phyloP scores from a whole-genome alignment of 495 filamentous ascomycete genomes.

The Penicillium lividum region DNA sequence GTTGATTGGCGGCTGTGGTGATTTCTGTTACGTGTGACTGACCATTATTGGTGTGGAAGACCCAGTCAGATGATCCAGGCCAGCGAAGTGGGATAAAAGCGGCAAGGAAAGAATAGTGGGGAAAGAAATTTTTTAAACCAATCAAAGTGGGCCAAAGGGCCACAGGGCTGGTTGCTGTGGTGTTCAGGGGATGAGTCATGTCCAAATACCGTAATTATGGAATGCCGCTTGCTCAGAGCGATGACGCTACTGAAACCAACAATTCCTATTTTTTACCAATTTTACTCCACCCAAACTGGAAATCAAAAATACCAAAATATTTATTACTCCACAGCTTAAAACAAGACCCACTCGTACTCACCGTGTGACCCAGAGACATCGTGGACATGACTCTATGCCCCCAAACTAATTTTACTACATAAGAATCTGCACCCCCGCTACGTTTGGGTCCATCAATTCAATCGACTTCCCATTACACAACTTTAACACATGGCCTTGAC shows the following conservation, averaged over 20 bases:
- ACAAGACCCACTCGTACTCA: slow-evolving; percentile 12
- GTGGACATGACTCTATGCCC: slow-evolving; percentile 26
- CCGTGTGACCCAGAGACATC: slow-evolving; percentile 32
- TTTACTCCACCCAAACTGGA: slow-evolving; percentile 14
- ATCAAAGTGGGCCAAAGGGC: neutral
- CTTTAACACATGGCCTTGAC: slow-evolving; percentile 23
- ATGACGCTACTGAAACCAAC: slow-evolving; percentile 18
- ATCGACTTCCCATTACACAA: slow-evolving; percentile 5
- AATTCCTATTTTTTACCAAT: slow-evolving; percentile 19
- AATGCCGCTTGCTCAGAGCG: slow-evolving; percentile 13
- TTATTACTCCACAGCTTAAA: too few species aligned
- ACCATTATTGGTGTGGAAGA: slow-evolving; percentile 14
- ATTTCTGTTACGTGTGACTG: slow-evolving; percentile 47
- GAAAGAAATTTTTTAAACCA: slow-evolving; percentile 5
- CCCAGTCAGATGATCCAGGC: slow-evolving; percentile 35
- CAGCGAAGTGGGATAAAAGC: slow-evolving; percentile 13
- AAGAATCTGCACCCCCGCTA: slow-evolving; percentile 18
- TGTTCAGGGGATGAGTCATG: slow-evolving; percentile 12
- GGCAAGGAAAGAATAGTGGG: slow-evolving; percentile 11
- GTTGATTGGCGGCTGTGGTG: slow-evolving; percentile 29
- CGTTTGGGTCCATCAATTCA: slow-evolving; percentile 4
- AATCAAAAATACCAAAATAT: too few species aligned
- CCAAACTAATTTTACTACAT: slow-evolving; percentile 14
- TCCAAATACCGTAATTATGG: neutral
- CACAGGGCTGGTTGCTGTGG: slow-evolving; percentile 17